Evolutionary conservation across 352 stramenopile species (phyloP).

Genomic region (Globisporangium spinosum): DNA sequence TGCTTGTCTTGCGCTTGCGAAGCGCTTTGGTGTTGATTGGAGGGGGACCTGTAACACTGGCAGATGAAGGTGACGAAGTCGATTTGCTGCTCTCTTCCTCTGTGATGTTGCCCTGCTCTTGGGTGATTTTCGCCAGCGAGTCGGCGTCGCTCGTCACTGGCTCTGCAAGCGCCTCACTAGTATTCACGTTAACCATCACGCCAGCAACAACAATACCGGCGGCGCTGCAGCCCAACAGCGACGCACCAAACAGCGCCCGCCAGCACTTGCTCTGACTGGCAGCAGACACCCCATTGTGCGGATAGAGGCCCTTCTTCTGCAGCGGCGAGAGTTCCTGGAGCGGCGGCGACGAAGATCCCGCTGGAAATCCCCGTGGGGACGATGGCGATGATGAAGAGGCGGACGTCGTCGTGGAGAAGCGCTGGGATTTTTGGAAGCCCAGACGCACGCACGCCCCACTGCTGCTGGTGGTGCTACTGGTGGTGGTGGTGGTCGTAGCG

Average conservation of each 20-base stretch:
- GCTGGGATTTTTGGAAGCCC: neutral
- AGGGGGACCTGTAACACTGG: neutral
- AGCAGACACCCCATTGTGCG: neutral
- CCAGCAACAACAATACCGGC: neutral
- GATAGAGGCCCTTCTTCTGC: neutral
- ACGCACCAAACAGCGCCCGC: conserved; percentile 7
- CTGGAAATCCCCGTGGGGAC: neutral
- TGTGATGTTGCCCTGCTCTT: neutral
- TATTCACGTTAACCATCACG: neutral
- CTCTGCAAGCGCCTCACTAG: neutral
- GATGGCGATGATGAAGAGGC: neutral
- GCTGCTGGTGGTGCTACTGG: neutral
- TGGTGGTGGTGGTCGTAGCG: neutral
- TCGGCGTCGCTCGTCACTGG: neutral
- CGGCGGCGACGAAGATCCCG: neutral
- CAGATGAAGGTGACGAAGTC: neutral
- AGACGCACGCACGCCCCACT: neutral
- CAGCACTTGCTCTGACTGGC: neutral
- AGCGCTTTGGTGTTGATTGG: conserved; percentile 14
- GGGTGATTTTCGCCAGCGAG: neutral
- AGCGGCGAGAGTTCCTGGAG: conserved; percentile 4
- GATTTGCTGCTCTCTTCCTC: neutral
- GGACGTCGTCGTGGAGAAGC: neutral
- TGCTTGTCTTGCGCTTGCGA: conserved; percentile 49
- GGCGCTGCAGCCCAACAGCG: conserved; percentile 1